A percentile compares a stretch with the other conserved stretches of the same genome.
Conservation (phyloP, 495 filamentous ascomycete genomes). For the Penicillium verhagenii region DNA sequence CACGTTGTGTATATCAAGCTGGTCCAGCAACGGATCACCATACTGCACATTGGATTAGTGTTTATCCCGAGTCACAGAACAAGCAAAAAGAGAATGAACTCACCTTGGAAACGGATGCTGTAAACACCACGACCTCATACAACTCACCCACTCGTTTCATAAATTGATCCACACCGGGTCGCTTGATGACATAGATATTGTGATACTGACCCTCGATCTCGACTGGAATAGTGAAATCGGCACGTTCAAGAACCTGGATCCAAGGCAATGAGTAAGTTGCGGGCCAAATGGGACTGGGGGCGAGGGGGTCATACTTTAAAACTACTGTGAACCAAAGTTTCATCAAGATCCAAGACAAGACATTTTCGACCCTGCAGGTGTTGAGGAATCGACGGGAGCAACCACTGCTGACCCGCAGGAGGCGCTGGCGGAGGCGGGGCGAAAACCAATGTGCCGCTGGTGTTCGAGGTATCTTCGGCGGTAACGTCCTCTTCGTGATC, state of each 20-base stretch:
- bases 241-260: conserved; percentile 87
- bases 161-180: conserved; percentile 95
- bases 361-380: conserved; percentile 86
- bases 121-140: conserved; percentile 98
- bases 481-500: conserved; percentile 29
- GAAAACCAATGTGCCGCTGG: conserved; percentile 51
- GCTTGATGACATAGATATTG: conserved; percentile 99
- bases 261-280: conserved; percentile 23
- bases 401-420: conserved; percentile 57
- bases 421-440: conserved; percentile 54
- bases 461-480: conserved; percentile 23
- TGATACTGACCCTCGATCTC: conserved; percentile 99
- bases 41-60: conserved; percentile 57
- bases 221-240: conserved; percentile 98
- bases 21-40: conserved; percentile 92
- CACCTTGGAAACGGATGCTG: conserved; percentile 97
- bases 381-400: conserved; percentile 75
- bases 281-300: neutral
- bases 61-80: conserved; percentile 5
- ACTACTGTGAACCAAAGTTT: conserved; percentile 98
- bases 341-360: conserved; percentile 91
- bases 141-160: conserved; percentile 98
- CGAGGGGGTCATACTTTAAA: conserved; percentile 75
- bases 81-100: conserved; percentile 22
- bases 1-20: conserved; percentile 95